Conservation (phyloP, 306 rosid species). For the Glycine latifolia region DNA sequence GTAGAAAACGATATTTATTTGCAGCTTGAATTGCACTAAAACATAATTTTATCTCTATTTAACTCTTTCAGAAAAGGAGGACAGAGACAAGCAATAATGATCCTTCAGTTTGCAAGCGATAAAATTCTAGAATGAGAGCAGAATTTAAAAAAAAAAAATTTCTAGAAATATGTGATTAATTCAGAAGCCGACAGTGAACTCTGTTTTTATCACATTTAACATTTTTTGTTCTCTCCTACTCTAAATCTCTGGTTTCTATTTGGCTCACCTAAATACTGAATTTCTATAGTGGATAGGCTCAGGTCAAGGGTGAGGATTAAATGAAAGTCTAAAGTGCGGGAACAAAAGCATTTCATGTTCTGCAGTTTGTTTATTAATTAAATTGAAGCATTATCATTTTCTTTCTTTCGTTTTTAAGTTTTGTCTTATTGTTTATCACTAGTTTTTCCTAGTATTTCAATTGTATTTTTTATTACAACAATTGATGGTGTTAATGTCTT, state of each 20-base stretch:
- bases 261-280: background rate
- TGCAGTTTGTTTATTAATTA: background rate
- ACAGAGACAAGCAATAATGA: constrained; percentile 41
- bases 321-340: background rate
- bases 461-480: background rate
- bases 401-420: background rate
- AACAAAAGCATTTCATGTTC: background rate
- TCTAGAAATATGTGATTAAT: background rate
- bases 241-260: background rate
- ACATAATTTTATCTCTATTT: background rate
- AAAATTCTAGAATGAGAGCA: constrained; percentile 38
- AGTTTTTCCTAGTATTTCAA: background rate
- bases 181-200: constrained; percentile 19
- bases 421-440: background rate
- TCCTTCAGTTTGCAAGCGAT: constrained; percentile 45
- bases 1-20: constrained; percentile 6
- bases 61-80: constrained; percentile 48
- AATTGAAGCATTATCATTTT: background rate
- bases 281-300: background rate
- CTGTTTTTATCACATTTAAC: constrained; percentile 27
- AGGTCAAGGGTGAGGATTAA: no score
- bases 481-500: background rate
- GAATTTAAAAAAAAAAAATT: background rate
- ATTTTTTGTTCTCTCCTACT: constrained; percentile 19
- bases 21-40: constrained; percentile 28